Conservation (phyloP, 2,329 filamentous ascomycete genomes). For the Cladorrhinum sp. region DNA sequence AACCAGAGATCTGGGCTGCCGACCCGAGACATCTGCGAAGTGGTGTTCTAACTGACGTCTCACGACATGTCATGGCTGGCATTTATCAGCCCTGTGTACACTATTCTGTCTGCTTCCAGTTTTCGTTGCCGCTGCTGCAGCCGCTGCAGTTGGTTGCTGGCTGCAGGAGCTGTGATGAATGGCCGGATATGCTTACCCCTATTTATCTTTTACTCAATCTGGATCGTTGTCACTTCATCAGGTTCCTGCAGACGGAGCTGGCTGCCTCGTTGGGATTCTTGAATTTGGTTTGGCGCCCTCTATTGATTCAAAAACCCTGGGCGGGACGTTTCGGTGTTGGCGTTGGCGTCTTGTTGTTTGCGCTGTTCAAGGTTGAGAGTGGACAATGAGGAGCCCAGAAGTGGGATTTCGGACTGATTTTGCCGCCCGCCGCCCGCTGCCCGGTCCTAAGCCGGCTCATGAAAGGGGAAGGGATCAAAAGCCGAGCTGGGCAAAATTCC, state of each 20-base stretch:
- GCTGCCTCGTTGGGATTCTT: constrained; percentile 5
- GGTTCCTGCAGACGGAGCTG: constrained; percentile 3
- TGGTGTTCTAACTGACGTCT: background rate
- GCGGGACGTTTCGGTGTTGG: background rate
- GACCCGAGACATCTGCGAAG: background rate
- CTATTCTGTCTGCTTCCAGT: background rate
- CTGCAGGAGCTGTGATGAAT: background rate
- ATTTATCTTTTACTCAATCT: constrained; percentile 11
- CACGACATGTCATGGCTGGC: constrained; percentile 7
- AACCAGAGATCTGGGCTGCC: background rate
- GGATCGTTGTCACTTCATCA: background rate
- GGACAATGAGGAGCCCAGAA: background rate
- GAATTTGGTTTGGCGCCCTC: constrained; percentile 6
- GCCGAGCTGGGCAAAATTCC: constrained; percentile 1
- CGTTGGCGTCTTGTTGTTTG: background rate
- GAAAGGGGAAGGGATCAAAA: constrained; percentile 3
- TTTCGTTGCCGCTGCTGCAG: background rate
- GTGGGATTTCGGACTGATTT: constrained; percentile 4
- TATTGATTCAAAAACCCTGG: constrained; percentile 3
- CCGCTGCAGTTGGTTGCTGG: background rate
- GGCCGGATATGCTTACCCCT: background rate
- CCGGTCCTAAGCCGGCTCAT: constrained; percentile 12
- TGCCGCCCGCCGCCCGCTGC: constrained; percentile 3
- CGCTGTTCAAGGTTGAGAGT: background rate
- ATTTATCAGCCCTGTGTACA: constrained; percentile 5